phyloP scores from a whole-genome alignment of 2,329 filamentous ascomycete genomes.

The Alternaria infectoria region DNA sequence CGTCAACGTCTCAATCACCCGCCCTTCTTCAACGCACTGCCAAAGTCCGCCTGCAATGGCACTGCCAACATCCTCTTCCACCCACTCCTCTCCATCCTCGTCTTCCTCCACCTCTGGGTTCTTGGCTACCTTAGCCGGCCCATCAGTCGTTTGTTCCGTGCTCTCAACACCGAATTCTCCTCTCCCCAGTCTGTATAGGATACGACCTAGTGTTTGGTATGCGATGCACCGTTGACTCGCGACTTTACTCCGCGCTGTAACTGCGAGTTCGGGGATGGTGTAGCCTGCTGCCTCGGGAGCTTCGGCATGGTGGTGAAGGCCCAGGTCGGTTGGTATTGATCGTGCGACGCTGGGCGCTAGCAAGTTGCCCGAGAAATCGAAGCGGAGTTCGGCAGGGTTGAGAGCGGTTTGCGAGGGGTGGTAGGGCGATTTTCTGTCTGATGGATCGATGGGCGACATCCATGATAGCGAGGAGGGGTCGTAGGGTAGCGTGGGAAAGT shows the following conservation, averaged over 20 bases:
- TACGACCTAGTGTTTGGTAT: constrained; percentile 85
- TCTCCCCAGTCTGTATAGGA: constrained; percentile 81
- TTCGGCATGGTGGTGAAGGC: constrained; percentile 91
- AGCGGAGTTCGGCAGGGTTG: constrained; percentile 79
- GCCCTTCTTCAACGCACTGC: constrained; percentile 76
- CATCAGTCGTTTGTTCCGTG: constrained; percentile 47
- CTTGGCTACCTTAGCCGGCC: constrained; percentile 54
- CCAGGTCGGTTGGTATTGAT: constrained; percentile 75
- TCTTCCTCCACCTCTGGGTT: constrained; percentile 44
- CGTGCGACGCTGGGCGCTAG: constrained; percentile 78
- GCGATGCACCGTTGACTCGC: constrained; percentile 88
- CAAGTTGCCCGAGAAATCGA: constrained; percentile 83
- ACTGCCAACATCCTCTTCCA: constrained; percentile 48
- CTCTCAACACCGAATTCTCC: constrained; percentile 70
- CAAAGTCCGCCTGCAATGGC: constrained; percentile 77
- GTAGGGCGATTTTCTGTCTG: constrained; percentile 75
- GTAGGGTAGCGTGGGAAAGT: constrained; percentile 86
- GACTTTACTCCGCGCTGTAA: constrained; percentile 79
- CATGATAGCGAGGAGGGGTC: constrained; percentile 87
- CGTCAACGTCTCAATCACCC: constrained; percentile 76
- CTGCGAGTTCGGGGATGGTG: constrained; percentile 84
- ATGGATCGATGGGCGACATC: constrained; percentile 75
- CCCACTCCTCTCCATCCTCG: constrained; percentile 37
- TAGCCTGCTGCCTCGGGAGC: constrained; percentile 95
- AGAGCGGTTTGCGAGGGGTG: constrained; percentile 76